phyloP scores from a whole-genome alignment of 306 rosid species.

The Rosa rugosa region DNA sequence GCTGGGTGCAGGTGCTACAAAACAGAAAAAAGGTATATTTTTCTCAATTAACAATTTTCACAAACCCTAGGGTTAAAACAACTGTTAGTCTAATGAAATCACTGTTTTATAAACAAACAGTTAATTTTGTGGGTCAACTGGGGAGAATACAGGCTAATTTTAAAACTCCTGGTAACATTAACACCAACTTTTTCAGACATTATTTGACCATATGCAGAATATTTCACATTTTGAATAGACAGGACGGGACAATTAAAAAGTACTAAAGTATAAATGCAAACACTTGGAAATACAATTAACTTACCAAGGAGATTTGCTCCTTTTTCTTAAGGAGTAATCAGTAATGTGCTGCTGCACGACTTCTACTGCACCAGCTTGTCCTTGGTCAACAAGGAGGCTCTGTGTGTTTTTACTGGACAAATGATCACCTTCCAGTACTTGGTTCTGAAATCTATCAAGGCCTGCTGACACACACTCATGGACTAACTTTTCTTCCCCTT shows the following conservation, averaged over 20 bases:
- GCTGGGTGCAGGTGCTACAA: slow-evolving; percentile 46
- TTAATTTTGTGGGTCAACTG: background rate
- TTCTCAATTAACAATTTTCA: background rate
- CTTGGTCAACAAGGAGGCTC: slow-evolving; percentile 26
- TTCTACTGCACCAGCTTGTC: slow-evolving; percentile 24
- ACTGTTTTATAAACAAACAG: slow-evolving; percentile 1
- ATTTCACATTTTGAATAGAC: slow-evolving; percentile 11
- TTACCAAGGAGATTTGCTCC: slow-evolving; percentile 31
- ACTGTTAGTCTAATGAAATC: background rate
- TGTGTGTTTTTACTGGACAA: slow-evolving; percentile 22
- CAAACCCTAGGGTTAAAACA: background rate
- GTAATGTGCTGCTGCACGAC: slow-evolving; percentile 23
- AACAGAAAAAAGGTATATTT: slow-evolving; percentile 2
- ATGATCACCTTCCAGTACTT: slow-evolving; percentile 26
- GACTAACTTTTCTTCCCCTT: slow-evolving; percentile 23
- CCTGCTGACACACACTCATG: slow-evolving; percentile 28
- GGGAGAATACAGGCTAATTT: background rate
- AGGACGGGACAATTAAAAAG: slow-evolving; percentile 5
- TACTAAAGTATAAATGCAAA: background rate
- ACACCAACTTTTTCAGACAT: background rate
- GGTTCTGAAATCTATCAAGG: slow-evolving; percentile 28
- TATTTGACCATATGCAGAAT: slow-evolving; percentile 19
- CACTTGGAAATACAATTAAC: slow-evolving; percentile 27
- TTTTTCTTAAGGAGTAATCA: slow-evolving; percentile 33
- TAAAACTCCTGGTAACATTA: slow-evolving; percentile 1